Evolutionary conservation across 345 rosid species (phyloP), one percentile per base, ranked within the genome.

Genomic region (Corymbia maculata): DNA sequence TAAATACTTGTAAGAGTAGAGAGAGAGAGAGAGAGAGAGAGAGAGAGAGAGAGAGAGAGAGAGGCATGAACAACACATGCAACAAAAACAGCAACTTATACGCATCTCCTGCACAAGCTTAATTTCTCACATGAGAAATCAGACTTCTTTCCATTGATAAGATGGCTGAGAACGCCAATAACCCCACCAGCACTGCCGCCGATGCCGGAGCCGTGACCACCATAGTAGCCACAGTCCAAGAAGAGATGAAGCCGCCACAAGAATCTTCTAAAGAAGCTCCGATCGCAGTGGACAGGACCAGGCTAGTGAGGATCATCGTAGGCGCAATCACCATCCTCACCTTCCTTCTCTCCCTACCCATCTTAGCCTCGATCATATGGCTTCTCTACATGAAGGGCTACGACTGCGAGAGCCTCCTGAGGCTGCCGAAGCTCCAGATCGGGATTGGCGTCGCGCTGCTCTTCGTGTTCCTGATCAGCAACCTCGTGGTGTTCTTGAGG

Each of bases 381-480:
- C 91, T 95, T 17, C 88, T 96, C 7, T 94, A 91, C 94, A 96
- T 96, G 97, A 93, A 92, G 86, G 93, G 92, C 91, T 95, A 94
- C 44, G 98, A 94, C 85, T 96, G 99, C 87, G 98, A 97, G 85
- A 89, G 89, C 59, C 92, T 97, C 47, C 85, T 95, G 87, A 91
- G 92, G 70, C 87, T 97, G 50, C 97, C 98, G 12, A 93, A 87
- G 17, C 80, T 94, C 47, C 98, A 95, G 51, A 90, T 61, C 2
- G 92, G 94, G 8, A 89, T 95, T 3, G 93, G 92, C 53, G 19
- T 95, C 6, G 93, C 93, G 3, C 86, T 96, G 87, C 87, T 97
- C 19, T 92, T 92, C 24, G 92, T 94, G 49, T 94, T 95, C 90
- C 86, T 94, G 36, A 84, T 92, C 19, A 92, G 94, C 89, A 95